These are phyloP conservation scores for Zoysia matrella DNA, from an alignment of 202 grass and related monocot species.

Conservation along the genomic window DNA sequence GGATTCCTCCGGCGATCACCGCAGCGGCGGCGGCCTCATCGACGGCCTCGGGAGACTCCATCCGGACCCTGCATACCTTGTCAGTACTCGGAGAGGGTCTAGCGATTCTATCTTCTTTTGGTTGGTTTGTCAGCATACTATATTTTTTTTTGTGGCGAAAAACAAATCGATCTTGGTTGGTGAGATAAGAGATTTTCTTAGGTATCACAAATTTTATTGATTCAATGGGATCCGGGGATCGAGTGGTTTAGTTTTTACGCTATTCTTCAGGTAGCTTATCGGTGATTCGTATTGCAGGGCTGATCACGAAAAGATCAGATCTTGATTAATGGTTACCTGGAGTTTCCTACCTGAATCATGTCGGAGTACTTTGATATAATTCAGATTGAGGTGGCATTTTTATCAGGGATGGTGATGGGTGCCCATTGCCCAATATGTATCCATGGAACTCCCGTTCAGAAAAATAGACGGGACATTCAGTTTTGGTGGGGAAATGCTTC, in stretches of 20 bases:
- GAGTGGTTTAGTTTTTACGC: not conserved
- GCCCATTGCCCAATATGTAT: too few species aligned
- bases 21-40: slow-evolving; percentile 42
- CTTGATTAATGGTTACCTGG: slow-evolving; percentile 7
- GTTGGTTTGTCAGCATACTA: not conserved
- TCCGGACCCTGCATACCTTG: slow-evolving; percentile 82
- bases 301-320: slow-evolving; percentile 30
- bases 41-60: slow-evolving; percentile 47
- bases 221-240: not conserved
- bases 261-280: not conserved
- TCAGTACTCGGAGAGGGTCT: slow-evolving; percentile 91
- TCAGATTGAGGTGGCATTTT: not conserved
- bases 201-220: not conserved
- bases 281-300: not conserved
- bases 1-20: slow-evolving; percentile 57
- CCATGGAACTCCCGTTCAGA: too few species aligned
- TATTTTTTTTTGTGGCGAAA: not conserved
- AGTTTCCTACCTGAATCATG: not conserved
- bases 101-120: not conserved
- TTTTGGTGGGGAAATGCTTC: not conserved
- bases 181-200: not conserved
- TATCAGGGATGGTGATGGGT: not conserved
- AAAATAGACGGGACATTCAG: too few species aligned
- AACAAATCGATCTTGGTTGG: slow-evolving; percentile 26
- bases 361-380: not conserved